Conservation (phyloP, 2,329 filamentous ascomycete genomes). For the Rhynchosporium agropyri region DNA sequence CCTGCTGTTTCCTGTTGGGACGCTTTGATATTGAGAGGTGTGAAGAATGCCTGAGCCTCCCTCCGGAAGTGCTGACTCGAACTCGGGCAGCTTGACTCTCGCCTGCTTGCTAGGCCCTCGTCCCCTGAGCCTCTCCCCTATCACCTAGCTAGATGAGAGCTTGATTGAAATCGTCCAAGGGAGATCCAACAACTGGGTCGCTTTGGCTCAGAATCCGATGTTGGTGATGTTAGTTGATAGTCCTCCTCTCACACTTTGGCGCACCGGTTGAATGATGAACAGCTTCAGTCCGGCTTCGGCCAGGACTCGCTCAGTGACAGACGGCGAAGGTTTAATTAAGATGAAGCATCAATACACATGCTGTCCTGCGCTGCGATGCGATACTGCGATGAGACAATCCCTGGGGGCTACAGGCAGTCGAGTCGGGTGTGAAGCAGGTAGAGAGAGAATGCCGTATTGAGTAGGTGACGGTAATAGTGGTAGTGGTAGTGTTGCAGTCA, state of each 20-base stretch:
- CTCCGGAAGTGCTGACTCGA: constrained; percentile 1
- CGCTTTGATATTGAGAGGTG: not conserved
- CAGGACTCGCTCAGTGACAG: not conserved
- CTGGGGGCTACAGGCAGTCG: constrained; percentile 3
- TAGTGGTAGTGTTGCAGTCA: not conserved
- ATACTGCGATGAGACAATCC: not conserved
- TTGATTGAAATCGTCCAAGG: not conserved
- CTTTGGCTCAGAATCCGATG: not conserved
- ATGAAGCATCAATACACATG: not conserved
- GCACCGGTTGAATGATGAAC: not conserved
- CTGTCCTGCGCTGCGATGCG: not conserved
- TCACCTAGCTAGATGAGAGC: not conserved
- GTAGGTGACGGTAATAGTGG: not conserved
- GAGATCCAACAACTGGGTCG: not conserved
- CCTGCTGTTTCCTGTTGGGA: not conserved
- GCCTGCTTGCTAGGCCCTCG: not conserved
- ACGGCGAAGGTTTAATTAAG: not conserved
- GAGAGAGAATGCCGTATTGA: not conserved
- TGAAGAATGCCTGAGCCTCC: not conserved
- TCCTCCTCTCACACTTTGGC: not conserved
- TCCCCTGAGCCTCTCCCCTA: not conserved
- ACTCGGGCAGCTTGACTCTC: not conserved
- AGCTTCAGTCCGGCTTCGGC: constrained; percentile 8
- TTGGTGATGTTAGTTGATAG: not conserved
- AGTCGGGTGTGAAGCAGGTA: constrained; percentile 4